Evolutionary conservation across 306 rosid genomes (phyloP).

Genomic region (Malus sylvestris): DNA sequence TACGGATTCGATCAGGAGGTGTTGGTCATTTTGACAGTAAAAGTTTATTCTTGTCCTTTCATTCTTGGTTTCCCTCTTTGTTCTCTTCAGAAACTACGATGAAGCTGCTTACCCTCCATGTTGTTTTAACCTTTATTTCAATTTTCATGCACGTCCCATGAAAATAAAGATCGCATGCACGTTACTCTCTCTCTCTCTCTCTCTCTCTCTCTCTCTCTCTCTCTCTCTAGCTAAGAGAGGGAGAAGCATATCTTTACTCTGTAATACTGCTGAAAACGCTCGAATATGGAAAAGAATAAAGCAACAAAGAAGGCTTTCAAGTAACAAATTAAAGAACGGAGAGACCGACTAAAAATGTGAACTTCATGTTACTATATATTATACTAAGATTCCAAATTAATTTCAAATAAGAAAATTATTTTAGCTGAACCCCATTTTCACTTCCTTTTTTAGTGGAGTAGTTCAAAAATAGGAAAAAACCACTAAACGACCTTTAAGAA

Average conservation of each 20-base stretch:
- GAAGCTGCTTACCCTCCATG: conserved; percentile 41
- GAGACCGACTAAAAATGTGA: conserved; percentile 5
- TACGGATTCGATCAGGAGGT: background rate
- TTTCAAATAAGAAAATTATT: conserved; percentile 9
- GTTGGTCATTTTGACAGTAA: conserved; percentile 36
- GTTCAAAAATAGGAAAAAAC: background rate
- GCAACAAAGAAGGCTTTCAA: conserved; percentile 47
- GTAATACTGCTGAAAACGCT: conserved; percentile 36
- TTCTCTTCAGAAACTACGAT: conserved; percentile 51
- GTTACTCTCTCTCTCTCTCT: conserved; percentile 43
- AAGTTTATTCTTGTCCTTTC: conserved; percentile 88
- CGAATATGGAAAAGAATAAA: conserved; percentile 65
- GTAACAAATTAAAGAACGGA: conserved; percentile 23
- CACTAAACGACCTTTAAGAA: background rate
- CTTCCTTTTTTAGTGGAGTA: conserved; percentile 18
- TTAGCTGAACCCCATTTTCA: conserved; percentile 25
- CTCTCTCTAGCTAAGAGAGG: background rate
- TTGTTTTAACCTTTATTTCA: conserved; percentile 47
- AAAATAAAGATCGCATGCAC: conserved; percentile 55
- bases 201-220: conserved; percentile 4
- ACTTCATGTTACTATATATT: conserved; percentile 15
- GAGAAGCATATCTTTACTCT: conserved; percentile 30
- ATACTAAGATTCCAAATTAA: conserved; percentile 12
- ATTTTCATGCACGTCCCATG: conserved; percentile 60
- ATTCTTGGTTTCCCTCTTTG: conserved; percentile 38